Evolutionary conservation across 2,329 filamentous ascomycete species (phyloP).

Genomic region (Aureobasidium leucospermi): DNA sequence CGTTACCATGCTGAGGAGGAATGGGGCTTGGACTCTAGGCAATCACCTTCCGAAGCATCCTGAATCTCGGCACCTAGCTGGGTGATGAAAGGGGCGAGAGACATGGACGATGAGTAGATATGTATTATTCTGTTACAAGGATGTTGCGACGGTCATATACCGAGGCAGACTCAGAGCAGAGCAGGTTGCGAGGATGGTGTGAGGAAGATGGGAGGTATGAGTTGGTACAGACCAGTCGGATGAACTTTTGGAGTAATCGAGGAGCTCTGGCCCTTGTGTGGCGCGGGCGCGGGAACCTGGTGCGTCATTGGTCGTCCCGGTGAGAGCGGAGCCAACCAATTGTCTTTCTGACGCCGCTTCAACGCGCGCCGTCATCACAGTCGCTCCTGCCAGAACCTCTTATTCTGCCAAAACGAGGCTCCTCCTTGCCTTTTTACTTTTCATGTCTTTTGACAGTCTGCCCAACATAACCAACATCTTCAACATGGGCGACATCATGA

Average conservation of each 20-base stretch:
- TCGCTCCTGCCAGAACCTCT: slow-evolving; percentile 1
- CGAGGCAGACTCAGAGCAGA: not conserved
- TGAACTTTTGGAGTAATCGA: not conserved
- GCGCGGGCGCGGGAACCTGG: not conserved
- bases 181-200: slow-evolving; percentile 4
- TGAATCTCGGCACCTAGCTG: slow-evolving; percentile 38
- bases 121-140: not conserved
- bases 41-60: slow-evolving; percentile 17
- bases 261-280: slow-evolving; percentile 2
- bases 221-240: not conserved
- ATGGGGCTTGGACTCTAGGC: not conserved
- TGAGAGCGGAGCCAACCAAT: not conserved
- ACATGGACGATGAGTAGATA: not conserved
- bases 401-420: not conserved
- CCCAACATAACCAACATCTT: slow-evolving; percentile 4
- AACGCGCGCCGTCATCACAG: slow-evolving; percentile 5
- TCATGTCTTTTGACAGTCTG: slow-evolving; percentile 15
- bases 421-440: not conserved
- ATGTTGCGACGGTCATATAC: not conserved
- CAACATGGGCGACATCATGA: slow-evolving; percentile 28
- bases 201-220: not conserved
- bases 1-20: slow-evolving; percentile 15
- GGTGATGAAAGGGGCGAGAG: slow-evolving; percentile 3
- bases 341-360: not conserved
- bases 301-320: not conserved